A percentile compares a stretch with the other conserved stretches of the same genome.
Evolutionary conservation across 257 asterid genomes (phyloP).

Genomic region (Plantago major): DNA sequence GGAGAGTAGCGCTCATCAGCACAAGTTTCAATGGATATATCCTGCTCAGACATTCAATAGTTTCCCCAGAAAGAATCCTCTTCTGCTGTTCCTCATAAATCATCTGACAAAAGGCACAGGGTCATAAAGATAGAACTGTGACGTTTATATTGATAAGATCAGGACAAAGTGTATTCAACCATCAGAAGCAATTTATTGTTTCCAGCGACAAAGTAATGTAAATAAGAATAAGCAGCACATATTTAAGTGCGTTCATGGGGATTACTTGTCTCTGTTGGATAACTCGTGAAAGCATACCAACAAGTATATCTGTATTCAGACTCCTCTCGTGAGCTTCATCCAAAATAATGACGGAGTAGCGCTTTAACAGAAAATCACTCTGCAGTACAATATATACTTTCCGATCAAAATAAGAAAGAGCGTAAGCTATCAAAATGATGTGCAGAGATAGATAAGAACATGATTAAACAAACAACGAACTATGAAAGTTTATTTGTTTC

Average conservation of each 20-base stretch:
- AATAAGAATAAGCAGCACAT: conserved; percentile 9
- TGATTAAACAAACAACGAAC: too few relatives aligned
- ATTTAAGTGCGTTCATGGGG: conserved; percentile 14
- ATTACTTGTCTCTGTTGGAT: conserved; percentile 73
- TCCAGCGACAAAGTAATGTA: background rate
- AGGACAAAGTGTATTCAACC: too few relatives aligned
- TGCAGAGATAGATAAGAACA: too few relatives aligned
- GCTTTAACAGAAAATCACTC: conserved; percentile 80
- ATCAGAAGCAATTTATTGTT: too few relatives aligned
- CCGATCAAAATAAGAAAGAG: background rate
- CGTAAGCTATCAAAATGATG: too few relatives aligned
- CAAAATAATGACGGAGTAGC: conserved; percentile 80
- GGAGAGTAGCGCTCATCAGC: conserved; percentile 93
- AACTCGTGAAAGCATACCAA: conserved; percentile 99
- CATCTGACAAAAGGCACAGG: conserved; percentile 39
- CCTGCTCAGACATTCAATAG: conserved; percentile 38
- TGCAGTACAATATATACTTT: conserved; percentile 23
- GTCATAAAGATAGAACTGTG: conserved; percentile 4
- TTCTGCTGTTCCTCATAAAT: conserved; percentile 63
- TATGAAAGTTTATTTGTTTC: too few relatives aligned
- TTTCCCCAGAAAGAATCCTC: conserved; percentile 53
- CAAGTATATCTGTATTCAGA: conserved; percentile 92
- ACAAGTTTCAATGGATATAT: conserved; percentile 79
- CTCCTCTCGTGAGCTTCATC: conserved; percentile 99
- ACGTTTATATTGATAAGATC: background rate